These are phyloP conservation scores for Claviceps fusiformis DNA, from an alignment of 2,329 filamentous ascomycete genomes.

Conservation along the genomic window DNA sequence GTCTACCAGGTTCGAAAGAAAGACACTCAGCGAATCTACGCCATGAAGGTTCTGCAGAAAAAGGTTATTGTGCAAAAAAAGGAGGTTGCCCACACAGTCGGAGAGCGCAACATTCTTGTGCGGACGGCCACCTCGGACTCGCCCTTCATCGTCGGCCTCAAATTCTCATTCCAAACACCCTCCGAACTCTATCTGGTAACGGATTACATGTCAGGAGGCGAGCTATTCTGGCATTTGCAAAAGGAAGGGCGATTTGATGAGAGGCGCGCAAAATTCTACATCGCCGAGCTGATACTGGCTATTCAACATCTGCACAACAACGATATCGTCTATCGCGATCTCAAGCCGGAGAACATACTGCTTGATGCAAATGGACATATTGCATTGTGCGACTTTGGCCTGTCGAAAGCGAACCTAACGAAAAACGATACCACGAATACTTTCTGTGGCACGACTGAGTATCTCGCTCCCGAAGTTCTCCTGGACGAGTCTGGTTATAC, in stretches of 20 bases:
- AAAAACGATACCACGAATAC: slow-evolving; percentile 98
- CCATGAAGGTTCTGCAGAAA: slow-evolving; percentile 98
- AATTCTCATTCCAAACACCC: slow-evolving; percentile 96
- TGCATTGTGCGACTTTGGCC: slow-evolving; percentile 89
- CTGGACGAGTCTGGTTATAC: slow-evolving; percentile 95
- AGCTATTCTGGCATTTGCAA: slow-evolving; percentile 97
- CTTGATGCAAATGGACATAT: slow-evolving; percentile 96
- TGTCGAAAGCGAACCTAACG: slow-evolving; percentile 93
- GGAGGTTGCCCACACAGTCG: slow-evolving; percentile 92
- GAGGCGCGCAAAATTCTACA: slow-evolving; percentile 94
- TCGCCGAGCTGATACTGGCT: slow-evolving; percentile 89
- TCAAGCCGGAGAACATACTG: slow-evolving; percentile 96
- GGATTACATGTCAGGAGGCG: slow-evolving; percentile 97
- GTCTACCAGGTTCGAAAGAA: slow-evolving; percentile 98
- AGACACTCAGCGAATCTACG: slow-evolving; percentile 90
- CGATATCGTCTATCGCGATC: slow-evolving; percentile 92
- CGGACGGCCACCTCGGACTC: slow-evolving; percentile 92
- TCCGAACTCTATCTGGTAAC: slow-evolving; percentile 97
- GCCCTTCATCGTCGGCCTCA: slow-evolving; percentile 92
- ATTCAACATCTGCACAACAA: slow-evolving; percentile 92
- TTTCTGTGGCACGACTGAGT: slow-evolving; percentile 96
- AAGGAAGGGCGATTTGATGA: slow-evolving; percentile 95
- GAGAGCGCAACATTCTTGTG: slow-evolving; percentile 92
- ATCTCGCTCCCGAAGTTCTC: slow-evolving; percentile 87
- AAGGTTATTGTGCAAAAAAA: slow-evolving; percentile 99